phyloP scores from a whole-genome alignment of 768 basidiomycete species.

The Lactifluus piperatus region DNA sequence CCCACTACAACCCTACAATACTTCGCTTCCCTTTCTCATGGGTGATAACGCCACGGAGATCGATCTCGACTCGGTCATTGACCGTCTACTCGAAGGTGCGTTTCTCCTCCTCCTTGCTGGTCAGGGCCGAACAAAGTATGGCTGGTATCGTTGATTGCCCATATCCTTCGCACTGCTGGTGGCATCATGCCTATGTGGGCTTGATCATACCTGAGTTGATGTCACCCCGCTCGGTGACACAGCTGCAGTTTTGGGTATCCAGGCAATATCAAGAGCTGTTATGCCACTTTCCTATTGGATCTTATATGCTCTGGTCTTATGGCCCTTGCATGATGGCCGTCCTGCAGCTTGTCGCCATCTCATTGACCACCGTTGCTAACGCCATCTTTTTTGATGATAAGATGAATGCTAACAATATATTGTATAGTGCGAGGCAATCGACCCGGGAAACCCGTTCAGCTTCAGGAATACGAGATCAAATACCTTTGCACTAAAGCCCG shows the following conservation, averaged over 20 bases:
- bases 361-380: not conserved
- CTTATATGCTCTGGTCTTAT: not conserved
- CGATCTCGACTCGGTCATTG: slow-evolving; percentile 99
- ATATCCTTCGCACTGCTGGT: not conserved
- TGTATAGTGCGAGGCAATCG: slow-evolving; percentile 88
- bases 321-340: not conserved
- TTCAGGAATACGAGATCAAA: slow-evolving; percentile 99
- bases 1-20: not conserved
- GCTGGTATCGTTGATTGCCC: not conserved
- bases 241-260: not conserved
- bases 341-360: not conserved
- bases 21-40: slow-evolving; percentile 33
- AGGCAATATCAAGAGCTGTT: not conserved
- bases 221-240: not conserved
- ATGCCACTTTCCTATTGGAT: not conserved
- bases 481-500: slow-evolving; percentile 97
- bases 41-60: slow-evolving; percentile 84
- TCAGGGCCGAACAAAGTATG: not conserved
- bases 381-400: not conserved
- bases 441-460: slow-evolving; percentile 95
- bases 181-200: not conserved
- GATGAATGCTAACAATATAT: not conserved
- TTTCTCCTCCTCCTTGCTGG: slow-evolving; percentile 17
- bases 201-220: not conserved
- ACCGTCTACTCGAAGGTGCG: slow-evolving; percentile 95